Evolutionary conservation across 2,329 filamentous ascomycete species (phyloP).

Genomic region (Colletotrichum sp.): DNA sequence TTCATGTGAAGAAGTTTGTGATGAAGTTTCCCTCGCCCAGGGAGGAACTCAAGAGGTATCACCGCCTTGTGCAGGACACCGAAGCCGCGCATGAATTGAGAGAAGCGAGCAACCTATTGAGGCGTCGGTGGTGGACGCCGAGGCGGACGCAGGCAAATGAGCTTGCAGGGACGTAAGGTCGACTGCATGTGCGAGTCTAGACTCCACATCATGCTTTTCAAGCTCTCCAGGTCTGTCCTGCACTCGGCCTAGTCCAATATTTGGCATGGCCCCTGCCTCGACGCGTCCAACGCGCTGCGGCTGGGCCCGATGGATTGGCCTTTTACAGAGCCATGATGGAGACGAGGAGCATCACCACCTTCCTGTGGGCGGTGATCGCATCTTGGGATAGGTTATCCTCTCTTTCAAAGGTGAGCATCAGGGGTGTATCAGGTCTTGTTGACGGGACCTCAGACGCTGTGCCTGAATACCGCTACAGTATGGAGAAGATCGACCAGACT

Average conservation of each 20-base stretch:
- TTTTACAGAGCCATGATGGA: not conserved
- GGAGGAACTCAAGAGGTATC: rapidly evolving
- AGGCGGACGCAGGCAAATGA: conserved; percentile 24
- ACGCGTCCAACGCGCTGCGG: not conserved
- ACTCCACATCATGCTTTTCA: not conserved
- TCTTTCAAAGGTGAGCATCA: not conserved
- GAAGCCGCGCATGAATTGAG: rapidly evolving
- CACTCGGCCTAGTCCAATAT: not conserved
- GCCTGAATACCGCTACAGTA: too few relatives aligned
- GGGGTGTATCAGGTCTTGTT: too few relatives aligned
- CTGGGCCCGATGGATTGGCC: not conserved
- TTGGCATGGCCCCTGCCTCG: not conserved
- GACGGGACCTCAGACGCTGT: too few relatives aligned
- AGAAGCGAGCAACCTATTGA: not conserved
- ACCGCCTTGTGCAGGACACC: rapidly evolving
- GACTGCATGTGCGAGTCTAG: not conserved
- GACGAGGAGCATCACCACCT: not conserved
- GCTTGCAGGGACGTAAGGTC: not conserved
- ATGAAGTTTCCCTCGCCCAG: not conserved
- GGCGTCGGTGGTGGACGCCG: not conserved
- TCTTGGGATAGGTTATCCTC: not conserved
- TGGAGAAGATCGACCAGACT: too few relatives aligned
- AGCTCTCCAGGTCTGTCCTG: not conserved
- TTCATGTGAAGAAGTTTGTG: not conserved
- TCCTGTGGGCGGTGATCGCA: not conserved